phyloP scores from a whole-genome alignment of 306 rosid genomes.

The Argentina anserina region DNA sequence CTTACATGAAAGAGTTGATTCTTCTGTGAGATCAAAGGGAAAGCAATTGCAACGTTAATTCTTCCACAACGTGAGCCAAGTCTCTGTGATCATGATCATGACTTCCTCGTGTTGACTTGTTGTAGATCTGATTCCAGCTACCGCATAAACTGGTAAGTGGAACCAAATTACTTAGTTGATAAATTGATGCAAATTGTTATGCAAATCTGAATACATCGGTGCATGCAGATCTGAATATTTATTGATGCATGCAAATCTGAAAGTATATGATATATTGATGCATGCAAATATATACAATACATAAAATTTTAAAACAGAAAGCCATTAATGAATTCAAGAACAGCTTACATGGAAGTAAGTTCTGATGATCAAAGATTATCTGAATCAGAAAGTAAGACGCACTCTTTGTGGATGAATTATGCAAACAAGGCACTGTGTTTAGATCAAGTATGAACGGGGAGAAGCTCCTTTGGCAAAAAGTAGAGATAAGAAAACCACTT shows the following conservation, averaged over 20 bases:
- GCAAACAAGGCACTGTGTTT: background rate
- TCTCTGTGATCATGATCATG: background rate
- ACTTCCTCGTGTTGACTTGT: too few relatives aligned
- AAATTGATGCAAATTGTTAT: too few relatives aligned
- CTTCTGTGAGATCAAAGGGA: background rate
- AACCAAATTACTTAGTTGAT: background rate
- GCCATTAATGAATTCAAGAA: background rate
- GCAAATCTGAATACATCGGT: too few relatives aligned
- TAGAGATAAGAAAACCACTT: background rate
- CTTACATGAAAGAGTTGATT: background rate
- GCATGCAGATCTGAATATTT: too few relatives aligned
- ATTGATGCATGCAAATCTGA: too few relatives aligned
- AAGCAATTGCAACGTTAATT: background rate
- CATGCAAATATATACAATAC: too few relatives aligned
- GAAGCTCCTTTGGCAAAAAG: background rate
- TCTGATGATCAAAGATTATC: background rate
- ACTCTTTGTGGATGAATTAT: background rate
- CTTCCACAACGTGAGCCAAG: too few relatives aligned
- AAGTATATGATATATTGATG: too few relatives aligned
- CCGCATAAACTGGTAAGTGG: background rate
- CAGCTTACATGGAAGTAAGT: background rate
- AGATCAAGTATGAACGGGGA: background rate
- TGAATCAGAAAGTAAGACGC: background rate
- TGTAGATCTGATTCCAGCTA: background rate
- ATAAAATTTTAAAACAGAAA: background rate